Evolutionary conservation across 1,284 basidiomycete species (phyloP), one percentile per base, ranked within the genome.

Genomic region (Ceratobasidium sp.): DNA sequence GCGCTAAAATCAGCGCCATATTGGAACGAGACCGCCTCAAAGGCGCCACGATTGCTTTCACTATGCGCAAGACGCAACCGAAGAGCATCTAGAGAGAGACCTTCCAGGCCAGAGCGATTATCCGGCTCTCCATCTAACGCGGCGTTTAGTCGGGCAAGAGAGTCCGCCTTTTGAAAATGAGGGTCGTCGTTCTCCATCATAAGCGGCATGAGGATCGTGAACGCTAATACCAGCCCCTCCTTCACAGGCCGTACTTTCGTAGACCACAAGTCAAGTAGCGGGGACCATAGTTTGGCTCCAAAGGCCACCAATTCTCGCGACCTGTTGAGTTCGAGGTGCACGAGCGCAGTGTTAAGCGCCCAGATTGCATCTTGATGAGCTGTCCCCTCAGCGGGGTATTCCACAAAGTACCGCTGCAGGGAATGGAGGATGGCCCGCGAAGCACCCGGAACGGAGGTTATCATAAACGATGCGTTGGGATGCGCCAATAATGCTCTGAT

Each of bases 181-280:
- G 66, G 75, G 11, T 73, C 71, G 38, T 78, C 66, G 1, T 73
- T 70, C 42, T 79, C 78, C 0, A 86, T 85, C 42, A 92, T 81
- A 79, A 88, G 93, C 0, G 92, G 92, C 49, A 95, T 84, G 8
- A 96, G 82, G 9, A 83, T 83, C 11, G 86, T 85, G 30, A 96
- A 80, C 8, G 92, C 83, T 16, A 89, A 84, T 14, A 95, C 81
- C 18, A 95, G 82, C 7, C 84, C 83, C 75, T 89, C 87, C 76
- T 92, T 92, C 76, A 88, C 82, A 21, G 82, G 79, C 73, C 85
- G 88, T 78, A 88, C 89, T 80, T 92, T 92, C 7, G 88, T 88
- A 1, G 84, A 82, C 93, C 94, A 96, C 28, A 95, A 80, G 1
- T 80, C 80, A 1, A 94, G 82, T 4, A 97, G 78, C 8, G 81